phyloP scores from a whole-genome alignment of 257 asterid genomes.

The Cruciata laevipes region DNA sequence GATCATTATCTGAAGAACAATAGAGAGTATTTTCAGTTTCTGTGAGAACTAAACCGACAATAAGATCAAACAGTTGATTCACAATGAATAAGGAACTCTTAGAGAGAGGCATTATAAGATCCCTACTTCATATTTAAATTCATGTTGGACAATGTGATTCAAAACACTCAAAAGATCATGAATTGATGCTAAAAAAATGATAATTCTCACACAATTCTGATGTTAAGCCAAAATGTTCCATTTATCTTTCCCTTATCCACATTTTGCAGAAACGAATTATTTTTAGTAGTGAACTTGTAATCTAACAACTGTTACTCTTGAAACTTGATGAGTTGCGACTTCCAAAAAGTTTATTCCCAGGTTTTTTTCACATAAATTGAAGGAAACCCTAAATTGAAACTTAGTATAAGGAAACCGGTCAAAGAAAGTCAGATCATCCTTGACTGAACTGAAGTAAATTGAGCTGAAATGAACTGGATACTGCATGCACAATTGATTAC shows the following conservation, averaged over 20 bases:
- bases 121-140: neutral
- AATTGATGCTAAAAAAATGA: neutral
- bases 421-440: conserved; percentile 14
- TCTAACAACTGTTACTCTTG: neutral
- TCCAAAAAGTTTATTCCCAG: neutral
- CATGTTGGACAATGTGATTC: neutral
- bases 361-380: neutral
- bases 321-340: neutral
- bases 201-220: neutral
- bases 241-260: neutral
- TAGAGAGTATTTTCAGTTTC: neutral
- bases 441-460: conserved; percentile 47
- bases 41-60: neutral
- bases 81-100: neutral
- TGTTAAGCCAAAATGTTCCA: neutral
- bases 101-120: neutral
- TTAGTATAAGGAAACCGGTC: neutral
- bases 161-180: neutral
- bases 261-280: neutral
- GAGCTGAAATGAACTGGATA: neutral
- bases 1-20: conserved; percentile 53
- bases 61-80: neutral
- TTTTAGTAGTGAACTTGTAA: neutral
- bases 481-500: neutral
- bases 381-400: no score